These are phyloP conservation scores for Naganishia kalamii DNA, from an alignment of 768 basidiomycete species.

Conservation along the genomic window DNA sequence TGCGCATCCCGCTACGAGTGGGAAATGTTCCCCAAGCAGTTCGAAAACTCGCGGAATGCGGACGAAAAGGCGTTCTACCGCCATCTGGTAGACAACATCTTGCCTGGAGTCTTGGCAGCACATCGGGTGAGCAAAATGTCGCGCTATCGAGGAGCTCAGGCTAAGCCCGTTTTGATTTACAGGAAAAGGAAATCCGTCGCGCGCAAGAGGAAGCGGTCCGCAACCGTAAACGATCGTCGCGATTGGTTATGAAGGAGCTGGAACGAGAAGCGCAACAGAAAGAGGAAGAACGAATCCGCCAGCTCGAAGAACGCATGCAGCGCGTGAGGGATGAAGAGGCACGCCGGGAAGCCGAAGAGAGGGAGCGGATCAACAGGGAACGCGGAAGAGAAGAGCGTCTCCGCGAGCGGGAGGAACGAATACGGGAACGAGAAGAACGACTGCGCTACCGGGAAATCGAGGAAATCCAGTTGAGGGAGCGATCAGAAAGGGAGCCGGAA, in stretches of 20 bases:
- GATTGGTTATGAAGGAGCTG: conserved; percentile 72
- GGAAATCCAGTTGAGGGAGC: conserved; percentile 35
- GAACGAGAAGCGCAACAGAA: conserved; percentile 62
- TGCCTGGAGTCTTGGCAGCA: conserved; percentile 63
- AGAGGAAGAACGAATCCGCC: conserved; percentile 51
- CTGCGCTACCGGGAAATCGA: conserved; percentile 28
- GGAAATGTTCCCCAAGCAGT: conserved; percentile 69
- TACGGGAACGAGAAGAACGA: conserved; percentile 46
- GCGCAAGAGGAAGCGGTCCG: conserved; percentile 65
- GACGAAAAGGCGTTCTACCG: conserved; percentile 73
- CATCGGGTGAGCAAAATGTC: conserved; percentile 62
- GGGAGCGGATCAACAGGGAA: conserved; percentile 29
- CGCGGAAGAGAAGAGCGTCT: conserved; percentile 40
- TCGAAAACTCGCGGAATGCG: conserved; percentile 69
- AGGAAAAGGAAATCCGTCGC: conserved; percentile 43
- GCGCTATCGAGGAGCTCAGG: not conserved
- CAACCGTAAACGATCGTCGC: conserved; percentile 83
- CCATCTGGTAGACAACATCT: conserved; percentile 59
- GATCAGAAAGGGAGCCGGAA: conserved; percentile 34
- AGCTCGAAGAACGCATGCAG: conserved; percentile 46
- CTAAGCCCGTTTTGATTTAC: not conserved
- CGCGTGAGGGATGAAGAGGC: conserved; percentile 33
- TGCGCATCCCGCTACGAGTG: conserved; percentile 78
- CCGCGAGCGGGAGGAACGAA: conserved; percentile 39
- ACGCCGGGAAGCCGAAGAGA: conserved; percentile 28